A percentile compares a stretch with the other conserved stretches of the same genome.
Conservation (phyloP, 2,329 filamentous ascomycete species). For the Trichoderma atroviride region DNA sequence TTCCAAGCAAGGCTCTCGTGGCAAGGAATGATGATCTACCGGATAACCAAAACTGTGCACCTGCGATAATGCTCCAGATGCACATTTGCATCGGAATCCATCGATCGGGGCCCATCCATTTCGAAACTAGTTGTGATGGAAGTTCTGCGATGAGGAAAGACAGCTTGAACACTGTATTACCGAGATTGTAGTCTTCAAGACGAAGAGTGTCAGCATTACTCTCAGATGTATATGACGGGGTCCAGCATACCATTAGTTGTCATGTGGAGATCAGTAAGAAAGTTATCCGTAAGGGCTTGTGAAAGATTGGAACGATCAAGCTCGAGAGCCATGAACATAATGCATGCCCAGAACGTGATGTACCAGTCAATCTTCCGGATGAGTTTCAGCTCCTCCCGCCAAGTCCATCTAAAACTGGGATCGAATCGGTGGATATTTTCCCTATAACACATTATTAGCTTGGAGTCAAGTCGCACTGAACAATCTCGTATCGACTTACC, state of each 20-base stretch:
- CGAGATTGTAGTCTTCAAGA: conserved; percentile 40
- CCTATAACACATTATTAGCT: conserved; percentile 37
- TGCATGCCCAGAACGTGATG: conserved; percentile 44
- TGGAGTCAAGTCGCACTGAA: not conserved
- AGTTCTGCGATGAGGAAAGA: conserved; percentile 45
- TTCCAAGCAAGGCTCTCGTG: conserved; percentile 44
- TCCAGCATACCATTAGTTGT: conserved; percentile 37
- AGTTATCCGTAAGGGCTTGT: conserved; percentile 53
- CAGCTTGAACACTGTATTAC: conserved; percentile 39
- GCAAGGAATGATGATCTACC: conserved; percentile 45
- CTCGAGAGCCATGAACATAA: conserved; percentile 57
- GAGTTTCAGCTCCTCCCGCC: conserved; percentile 57
- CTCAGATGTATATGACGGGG: too few species aligned
- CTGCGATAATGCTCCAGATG: conserved; percentile 57
- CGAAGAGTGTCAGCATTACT: not conserved
- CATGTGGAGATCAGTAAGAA: conserved; percentile 47
- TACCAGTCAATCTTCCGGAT: conserved; percentile 49
- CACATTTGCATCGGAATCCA: conserved; percentile 64
- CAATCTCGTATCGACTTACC: conserved; percentile 22
- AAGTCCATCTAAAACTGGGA: conserved; percentile 57
- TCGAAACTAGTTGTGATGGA: conserved; percentile 62
- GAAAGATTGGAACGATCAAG: conserved; percentile 52
- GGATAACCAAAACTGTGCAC: conserved; percentile 48
- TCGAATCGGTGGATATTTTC: conserved; percentile 63
- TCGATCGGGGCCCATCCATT: conserved; percentile 60